Percentiles rank a stretch among this genome's conserved stretches.
Conservation (phyloP, 1,284 basidiomycete species). For the Schizophyllum amplum region DNA sequence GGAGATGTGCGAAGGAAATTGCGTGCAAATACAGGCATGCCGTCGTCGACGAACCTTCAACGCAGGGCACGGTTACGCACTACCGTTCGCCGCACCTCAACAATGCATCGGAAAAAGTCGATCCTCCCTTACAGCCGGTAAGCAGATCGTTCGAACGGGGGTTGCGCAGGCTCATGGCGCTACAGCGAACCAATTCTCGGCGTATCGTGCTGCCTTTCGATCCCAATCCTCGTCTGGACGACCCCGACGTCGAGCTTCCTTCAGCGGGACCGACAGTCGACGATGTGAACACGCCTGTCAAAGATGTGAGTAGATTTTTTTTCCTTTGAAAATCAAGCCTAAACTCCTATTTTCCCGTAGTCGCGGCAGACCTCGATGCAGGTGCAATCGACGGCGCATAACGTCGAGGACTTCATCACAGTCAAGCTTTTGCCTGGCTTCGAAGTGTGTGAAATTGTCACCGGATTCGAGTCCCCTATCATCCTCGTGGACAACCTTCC, state of each 20-base stretch:
- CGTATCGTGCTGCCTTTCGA: neutral
- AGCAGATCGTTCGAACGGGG: neutral
- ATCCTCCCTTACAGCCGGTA: too few relatives aligned
- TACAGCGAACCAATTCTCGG: too few relatives aligned
- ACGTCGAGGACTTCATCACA: conserved; percentile 32
- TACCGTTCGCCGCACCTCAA: too few relatives aligned
- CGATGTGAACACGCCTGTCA: too few relatives aligned
- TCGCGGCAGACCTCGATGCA: neutral
- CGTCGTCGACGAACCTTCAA: too few relatives aligned
- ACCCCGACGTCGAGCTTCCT: conserved; percentile 1
- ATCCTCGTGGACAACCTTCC: conserved; percentile 32
- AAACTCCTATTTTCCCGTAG: neutral
- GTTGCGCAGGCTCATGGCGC: neutral
- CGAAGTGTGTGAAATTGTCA: conserved; percentile 29
- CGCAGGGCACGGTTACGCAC: neutral
- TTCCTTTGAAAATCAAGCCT: too few relatives aligned
- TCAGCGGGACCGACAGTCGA: too few relatives aligned
- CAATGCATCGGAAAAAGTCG: too few relatives aligned
- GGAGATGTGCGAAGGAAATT: neutral
- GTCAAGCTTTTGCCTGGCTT: conserved; percentile 34
- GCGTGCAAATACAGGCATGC: neutral
- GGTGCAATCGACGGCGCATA: conserved; percentile 7
- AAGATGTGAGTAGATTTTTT: too few relatives aligned
- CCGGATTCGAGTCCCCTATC: conserved; percentile 40
- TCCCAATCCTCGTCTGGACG: neutral